Conservation (phyloP, 2,329 filamentous ascomycete species). For the Ophiostoma australiae region DNA sequence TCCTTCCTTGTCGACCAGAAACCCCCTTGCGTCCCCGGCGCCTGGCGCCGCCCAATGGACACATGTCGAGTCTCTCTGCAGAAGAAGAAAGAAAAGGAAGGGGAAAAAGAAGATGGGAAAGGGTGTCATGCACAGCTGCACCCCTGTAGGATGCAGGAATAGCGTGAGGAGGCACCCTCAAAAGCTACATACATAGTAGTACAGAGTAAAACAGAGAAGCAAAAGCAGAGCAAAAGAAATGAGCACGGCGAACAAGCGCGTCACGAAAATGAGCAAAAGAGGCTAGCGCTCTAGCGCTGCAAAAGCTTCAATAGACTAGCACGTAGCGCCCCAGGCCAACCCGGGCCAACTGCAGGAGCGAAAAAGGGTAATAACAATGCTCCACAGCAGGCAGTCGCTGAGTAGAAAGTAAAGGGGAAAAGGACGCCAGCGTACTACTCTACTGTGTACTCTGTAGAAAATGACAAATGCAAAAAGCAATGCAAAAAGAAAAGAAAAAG, state of each 20-base stretch:
- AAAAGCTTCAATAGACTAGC: constrained; percentile 27
- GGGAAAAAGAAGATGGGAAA: too few relatives aligned
- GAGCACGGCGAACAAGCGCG: constrained; percentile 21
- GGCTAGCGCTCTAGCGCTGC: constrained; percentile 26
- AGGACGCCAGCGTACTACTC: background rate
- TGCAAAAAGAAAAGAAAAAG: background rate
- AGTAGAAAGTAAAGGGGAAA: background rate
- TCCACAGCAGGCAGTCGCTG: constrained; percentile 17
- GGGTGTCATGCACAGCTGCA: constrained; percentile 2
- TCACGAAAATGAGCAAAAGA: constrained; percentile 25
- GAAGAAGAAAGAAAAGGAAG: background rate
- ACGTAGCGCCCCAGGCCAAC: constrained; percentile 24
- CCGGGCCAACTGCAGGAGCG: constrained; percentile 19
- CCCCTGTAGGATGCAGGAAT: constrained; percentile 5
- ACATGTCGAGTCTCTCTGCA: constrained; percentile 6
- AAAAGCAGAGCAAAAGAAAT: constrained; percentile 15
- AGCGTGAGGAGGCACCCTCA: background rate
- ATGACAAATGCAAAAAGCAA: background rate
- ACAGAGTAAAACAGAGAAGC: background rate
- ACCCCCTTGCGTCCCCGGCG: background rate
- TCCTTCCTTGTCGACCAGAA: background rate
- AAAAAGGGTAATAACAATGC: constrained; percentile 25
- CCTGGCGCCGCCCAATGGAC: background rate
- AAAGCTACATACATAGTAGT: too few relatives aligned
- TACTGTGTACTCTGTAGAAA: too few relatives aligned